Percentiles rank a stretch among this genome's conserved stretches.
Evolutionary conservation across 2,329 filamentous ascomycete genomes (phyloP).

Genomic region (Cladosporium sp.): DNA sequence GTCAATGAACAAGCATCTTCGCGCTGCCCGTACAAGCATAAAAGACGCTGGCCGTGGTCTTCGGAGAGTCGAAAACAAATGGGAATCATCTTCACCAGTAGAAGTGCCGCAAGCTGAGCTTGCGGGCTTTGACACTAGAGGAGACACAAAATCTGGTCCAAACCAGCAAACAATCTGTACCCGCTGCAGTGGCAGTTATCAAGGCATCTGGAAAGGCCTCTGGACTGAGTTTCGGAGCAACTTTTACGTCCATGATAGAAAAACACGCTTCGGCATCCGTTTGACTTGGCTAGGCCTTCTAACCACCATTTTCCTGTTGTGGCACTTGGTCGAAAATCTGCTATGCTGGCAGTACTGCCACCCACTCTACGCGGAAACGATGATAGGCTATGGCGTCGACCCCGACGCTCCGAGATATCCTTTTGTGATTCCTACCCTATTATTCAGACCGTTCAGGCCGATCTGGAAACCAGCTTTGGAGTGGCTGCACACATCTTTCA

Average conservation of each 20-base stretch:
- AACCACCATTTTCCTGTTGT: constrained; percentile 39
- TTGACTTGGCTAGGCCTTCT: constrained; percentile 38
- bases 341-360: constrained; percentile 44
- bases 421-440: constrained; percentile 52
- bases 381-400: constrained; percentile 47
- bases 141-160: not conserved
- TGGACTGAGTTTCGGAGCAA: constrained; percentile 26
- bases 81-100: constrained; percentile 26
- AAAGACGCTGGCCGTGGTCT: constrained; percentile 42
- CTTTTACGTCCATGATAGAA: constrained; percentile 25
- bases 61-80: constrained; percentile 36
- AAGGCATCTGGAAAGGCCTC: constrained; percentile 25
- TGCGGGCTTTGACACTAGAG: not conserved
- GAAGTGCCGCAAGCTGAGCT: not conserved
- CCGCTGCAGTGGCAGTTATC: constrained; percentile 23
- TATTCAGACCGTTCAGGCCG: constrained; percentile 39
- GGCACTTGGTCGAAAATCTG: constrained; percentile 38
- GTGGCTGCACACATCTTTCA: not conserved
- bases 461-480: constrained; percentile 32
- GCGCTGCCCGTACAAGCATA: constrained; percentile 37
- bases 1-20: constrained; percentile 38
- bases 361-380: constrained; percentile 43
- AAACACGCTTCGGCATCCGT: constrained; percentile 22
- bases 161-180: constrained; percentile 16
- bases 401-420: constrained; percentile 51